Percentiles rank a stretch among this genome's conserved stretches.
These are phyloP conservation scores for Clarireedia hainanense DNA, from an alignment of 2,329 filamentous ascomycete species.

Conservation along the genomic window DNA sequence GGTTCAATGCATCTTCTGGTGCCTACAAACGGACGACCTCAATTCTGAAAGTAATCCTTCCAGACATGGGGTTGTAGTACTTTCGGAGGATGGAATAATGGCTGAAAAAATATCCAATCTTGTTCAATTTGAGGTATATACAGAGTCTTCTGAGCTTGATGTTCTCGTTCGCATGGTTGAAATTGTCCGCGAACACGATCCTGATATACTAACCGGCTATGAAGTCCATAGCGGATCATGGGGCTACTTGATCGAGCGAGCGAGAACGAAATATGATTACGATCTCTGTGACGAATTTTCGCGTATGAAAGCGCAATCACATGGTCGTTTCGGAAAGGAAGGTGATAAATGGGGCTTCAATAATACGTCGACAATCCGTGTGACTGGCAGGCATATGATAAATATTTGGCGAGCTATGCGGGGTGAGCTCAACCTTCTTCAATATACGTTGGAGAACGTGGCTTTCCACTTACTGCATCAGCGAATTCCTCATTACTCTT, in stretches of 20 bases:
- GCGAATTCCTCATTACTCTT: constrained; percentile 80
- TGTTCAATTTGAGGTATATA: constrained; percentile 55
- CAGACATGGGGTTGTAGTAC: constrained; percentile 63
- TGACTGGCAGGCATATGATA: constrained; percentile 94
- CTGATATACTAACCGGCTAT: constrained; percentile 88
- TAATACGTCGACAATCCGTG: constrained; percentile 80
- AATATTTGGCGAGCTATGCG: constrained; percentile 97
- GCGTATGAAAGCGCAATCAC: constrained; percentile 74
- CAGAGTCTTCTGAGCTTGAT: constrained; percentile 75
- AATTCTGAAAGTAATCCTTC: constrained; percentile 43
- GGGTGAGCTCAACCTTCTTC: constrained; percentile 80
- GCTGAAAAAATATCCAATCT: constrained; percentile 55
- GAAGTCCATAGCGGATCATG: constrained; percentile 91
- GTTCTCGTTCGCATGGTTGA: constrained; percentile 79
- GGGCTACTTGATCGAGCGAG: constrained; percentile 92
- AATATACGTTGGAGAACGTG: constrained; percentile 96
- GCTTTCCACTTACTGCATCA: constrained; percentile 83
- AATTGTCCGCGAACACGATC: constrained; percentile 75
- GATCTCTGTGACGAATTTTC: constrained; percentile 89
- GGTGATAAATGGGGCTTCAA: constrained; percentile 90
- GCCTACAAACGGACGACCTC: constrained; percentile 67
- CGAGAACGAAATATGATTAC: constrained; percentile 77
- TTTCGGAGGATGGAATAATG: constrained; percentile 55
- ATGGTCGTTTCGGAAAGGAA: constrained; percentile 79
- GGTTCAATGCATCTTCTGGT: constrained; percentile 85